phyloP scores from a whole-genome alignment of 225 moss, liverwort and hornwort genomes.

The Physcomitrellopsis africana region DNA sequence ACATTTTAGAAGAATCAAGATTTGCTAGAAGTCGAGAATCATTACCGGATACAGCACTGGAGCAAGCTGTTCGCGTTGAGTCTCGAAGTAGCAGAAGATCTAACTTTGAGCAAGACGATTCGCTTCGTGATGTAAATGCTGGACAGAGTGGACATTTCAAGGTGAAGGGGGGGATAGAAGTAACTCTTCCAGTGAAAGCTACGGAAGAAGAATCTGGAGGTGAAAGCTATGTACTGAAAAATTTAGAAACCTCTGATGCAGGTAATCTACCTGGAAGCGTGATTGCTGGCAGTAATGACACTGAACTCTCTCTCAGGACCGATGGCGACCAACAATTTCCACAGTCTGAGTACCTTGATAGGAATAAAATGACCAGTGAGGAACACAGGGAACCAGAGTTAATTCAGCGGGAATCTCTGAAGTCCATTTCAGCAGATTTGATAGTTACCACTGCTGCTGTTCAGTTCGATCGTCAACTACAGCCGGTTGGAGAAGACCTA shows the following conservation, averaged over 20 bases:
- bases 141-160: background rate
- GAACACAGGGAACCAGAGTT: background rate
- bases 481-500: background rate
- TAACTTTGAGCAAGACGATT: constrained; percentile 15
- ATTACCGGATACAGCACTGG: background rate
- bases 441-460: background rate
- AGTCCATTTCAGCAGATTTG: background rate
- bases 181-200: background rate
- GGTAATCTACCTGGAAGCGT: background rate
- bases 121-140: background rate
- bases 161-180: background rate
- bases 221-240: background rate
- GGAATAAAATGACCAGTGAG: background rate
- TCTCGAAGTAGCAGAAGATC: background rate
- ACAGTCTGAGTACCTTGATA: background rate
- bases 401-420: background rate
- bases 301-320: background rate
- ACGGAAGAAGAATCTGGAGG: background rate
- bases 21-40: constrained; percentile 8
- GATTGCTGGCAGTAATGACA: background rate
- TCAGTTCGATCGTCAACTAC: background rate
- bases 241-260: background rate
- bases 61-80: constrained; percentile 5
- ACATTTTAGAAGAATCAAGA: background rate
- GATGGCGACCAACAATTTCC: background rate